A percentile compares a stretch with the other conserved stretches of the same genome.
These are phyloP conservation scores for Botrytis paeoniae DNA, from an alignment of 2,329 filamentous ascomycete genomes.

Conservation along the genomic window DNA sequence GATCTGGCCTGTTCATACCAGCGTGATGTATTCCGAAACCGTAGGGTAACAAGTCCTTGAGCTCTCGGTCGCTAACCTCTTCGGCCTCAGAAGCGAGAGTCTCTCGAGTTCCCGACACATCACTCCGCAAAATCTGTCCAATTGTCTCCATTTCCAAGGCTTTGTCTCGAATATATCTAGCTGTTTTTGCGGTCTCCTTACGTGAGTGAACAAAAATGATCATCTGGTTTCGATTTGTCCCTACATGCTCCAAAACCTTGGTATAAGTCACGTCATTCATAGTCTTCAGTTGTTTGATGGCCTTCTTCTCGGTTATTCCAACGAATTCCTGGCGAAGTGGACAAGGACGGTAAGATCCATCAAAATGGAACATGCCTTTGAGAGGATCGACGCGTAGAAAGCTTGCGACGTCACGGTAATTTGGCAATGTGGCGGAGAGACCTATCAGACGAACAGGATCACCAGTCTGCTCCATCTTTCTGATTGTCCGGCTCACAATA, in stretches of 20 bases:
- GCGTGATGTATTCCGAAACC: constrained; percentile 98
- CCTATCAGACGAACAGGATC: constrained; percentile 90
- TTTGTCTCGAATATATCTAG: constrained; percentile 93
- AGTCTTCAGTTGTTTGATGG: constrained; percentile 96
- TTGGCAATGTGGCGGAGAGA: constrained; percentile 90
- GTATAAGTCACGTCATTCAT: constrained; percentile 99
- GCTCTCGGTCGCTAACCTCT: constrained; percentile 75
- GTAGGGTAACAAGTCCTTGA: constrained; percentile 93
- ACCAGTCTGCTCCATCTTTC: constrained; percentile 88
- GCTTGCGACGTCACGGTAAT: constrained; percentile 92
- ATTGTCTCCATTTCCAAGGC: constrained; percentile 97
- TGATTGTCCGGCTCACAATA: constrained; percentile 91
- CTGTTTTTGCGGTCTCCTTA: constrained; percentile 97
- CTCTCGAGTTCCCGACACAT: constrained; percentile 79
- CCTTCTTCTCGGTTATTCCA: constrained; percentile 94
- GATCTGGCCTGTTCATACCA: constrained; percentile 93
- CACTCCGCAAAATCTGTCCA: constrained; percentile 87
- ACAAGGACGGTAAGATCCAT: constrained; percentile 89
- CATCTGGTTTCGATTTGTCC: constrained; percentile 92
- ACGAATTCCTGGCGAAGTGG: constrained; percentile 96
- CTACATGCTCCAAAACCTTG: constrained; percentile 95
- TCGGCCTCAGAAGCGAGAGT: constrained; percentile 83
- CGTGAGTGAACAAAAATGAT: constrained; percentile 97
- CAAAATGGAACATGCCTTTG: constrained; percentile 93
- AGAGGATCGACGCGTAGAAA: constrained; percentile 86